These are phyloP conservation scores for Candida verbasci DNA, from an alignment of 805 yeast species.

Conservation along the genomic window DNA sequence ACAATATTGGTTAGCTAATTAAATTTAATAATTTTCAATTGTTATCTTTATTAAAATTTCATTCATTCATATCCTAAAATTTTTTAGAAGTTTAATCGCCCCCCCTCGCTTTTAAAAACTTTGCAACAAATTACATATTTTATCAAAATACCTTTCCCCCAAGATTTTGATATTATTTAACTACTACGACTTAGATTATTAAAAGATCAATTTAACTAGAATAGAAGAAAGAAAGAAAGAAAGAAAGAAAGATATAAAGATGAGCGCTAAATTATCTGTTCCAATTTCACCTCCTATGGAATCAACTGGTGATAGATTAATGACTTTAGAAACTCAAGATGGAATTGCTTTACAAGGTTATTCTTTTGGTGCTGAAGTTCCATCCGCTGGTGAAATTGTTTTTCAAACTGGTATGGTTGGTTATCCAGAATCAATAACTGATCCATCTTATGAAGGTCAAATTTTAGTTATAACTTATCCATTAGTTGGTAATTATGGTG, in stretches of 20 bases:
- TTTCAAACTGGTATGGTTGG: conserved; percentile 99
- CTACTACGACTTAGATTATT: too few species aligned
- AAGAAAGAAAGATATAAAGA: not conserved
- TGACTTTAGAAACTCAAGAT: conserved; percentile 85
- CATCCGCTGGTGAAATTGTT: conserved; percentile 95
- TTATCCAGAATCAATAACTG: conserved; percentile 96
- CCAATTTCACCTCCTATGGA: conserved; percentile 92
- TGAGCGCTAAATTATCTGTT: conserved; percentile 32
- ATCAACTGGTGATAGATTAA: conserved; percentile 73
- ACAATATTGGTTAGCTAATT: conserved; percentile 4
- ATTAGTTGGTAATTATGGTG: conserved; percentile 97
- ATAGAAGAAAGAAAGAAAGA: not conserved
- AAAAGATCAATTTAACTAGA: not conserved
- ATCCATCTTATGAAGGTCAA: conserved; percentile 98
- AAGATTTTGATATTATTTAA: not conserved
- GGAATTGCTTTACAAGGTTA: conserved; percentile 88
- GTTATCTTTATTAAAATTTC: conserved; percentile 3
- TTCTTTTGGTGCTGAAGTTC: conserved; percentile 89
- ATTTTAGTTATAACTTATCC: conserved; percentile 95
- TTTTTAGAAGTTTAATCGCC: not conserved
- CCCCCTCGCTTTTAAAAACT: not conserved
- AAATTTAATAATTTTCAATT: not conserved
- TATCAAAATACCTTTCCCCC: not conserved
- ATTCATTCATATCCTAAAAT: not conserved
- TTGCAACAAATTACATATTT: not conserved